Base-by-base conservation (phyloP, 495 filamentous ascomycete genomes). In the Podospora pseudoanserina region DNA sequence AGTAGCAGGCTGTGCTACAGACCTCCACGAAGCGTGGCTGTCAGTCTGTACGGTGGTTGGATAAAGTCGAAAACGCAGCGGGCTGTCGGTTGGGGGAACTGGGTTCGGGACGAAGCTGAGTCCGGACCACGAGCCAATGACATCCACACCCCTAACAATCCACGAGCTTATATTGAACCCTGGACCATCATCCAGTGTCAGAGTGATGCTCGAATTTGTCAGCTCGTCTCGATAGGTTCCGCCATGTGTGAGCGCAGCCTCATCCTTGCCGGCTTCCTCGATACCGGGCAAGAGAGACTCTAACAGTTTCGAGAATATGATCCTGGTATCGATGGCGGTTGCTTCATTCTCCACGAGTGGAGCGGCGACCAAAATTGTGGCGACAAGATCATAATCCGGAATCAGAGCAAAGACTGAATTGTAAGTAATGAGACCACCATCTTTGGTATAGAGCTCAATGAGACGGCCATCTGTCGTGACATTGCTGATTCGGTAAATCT, bases 381-480 rank as follows among this genome's bases (percentile, higher is more conserved):
- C 79, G 9, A 85, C 85, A n/a, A 84, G 74, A 61, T 78, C 80
- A 69, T 86, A 84, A 71, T 87, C 86, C 0, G 85, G 84, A 30
- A 82, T 73, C 0, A 88, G 74, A 0, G 75, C 81, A 19, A 87
- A 27, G 3, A 81, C 65, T 61, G 78, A 75, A 34, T 82, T 81
- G 70, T 87, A 88, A 4, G 65, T 49, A 15, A 77, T 78, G 5
- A 86, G 68, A 64, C 85, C 84, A 3, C 86, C 86, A 20, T 74
- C 67, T 69, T 88, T 88, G 55, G 82, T 85, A 75, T 87, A 88
- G n/a, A 87, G 72, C 26, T 87, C 84, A 32, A 84, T 73, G 0
- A 79, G 63, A 18, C 79, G 77, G 64, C 73, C 73, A 56, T 81
- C 78, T n/a, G 65, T 65, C 5, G 79, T 81, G 19, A 78, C 72